Conservation (phyloP, 305 asterid genomes). For the Caryopteris hybrid region DNA sequence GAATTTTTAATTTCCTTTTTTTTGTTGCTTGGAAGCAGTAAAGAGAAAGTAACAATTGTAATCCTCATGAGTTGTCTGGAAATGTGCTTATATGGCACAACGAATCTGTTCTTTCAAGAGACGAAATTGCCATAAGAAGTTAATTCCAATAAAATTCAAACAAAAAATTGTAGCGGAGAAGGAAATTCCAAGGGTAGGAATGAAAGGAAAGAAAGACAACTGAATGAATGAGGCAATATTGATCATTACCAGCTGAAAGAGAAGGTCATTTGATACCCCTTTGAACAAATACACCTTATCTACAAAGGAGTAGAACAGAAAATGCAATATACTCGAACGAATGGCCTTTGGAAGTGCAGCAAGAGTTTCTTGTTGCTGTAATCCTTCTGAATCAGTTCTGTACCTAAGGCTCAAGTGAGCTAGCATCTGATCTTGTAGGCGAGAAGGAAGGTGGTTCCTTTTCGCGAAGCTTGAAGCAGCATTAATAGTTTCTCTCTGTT, state of each 20-base stretch:
- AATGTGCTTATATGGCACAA: background rate
- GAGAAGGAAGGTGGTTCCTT: conserved; percentile 63
- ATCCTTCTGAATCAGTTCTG: conserved; percentile 80
- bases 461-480: conserved; percentile 78
- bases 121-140: background rate
- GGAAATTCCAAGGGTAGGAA: background rate
- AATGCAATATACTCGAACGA: conserved; percentile 60
- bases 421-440: conserved; percentile 78
- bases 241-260: conserved; percentile 73
- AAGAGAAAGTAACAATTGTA: background rate
- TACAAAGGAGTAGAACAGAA: conserved; percentile 57
- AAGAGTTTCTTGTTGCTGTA: conserved; percentile 74
- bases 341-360: conserved; percentile 82
- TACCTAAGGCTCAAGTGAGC: conserved; percentile 68
- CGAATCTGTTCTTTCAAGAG: too few relatives aligned
- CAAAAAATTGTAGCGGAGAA: background rate
- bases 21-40: background rate
- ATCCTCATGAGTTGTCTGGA: background rate
- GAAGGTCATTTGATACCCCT: conserved; percentile 73
- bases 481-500: conserved; percentile 61
- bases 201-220: background rate
- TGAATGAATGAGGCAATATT: background rate
- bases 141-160: background rate
- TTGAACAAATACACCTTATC: conserved; percentile 68
- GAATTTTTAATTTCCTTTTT: too few relatives aligned